Conservation (phyloP, 2,329 filamentous ascomycete species). For the Fusarium coicis region DNA sequence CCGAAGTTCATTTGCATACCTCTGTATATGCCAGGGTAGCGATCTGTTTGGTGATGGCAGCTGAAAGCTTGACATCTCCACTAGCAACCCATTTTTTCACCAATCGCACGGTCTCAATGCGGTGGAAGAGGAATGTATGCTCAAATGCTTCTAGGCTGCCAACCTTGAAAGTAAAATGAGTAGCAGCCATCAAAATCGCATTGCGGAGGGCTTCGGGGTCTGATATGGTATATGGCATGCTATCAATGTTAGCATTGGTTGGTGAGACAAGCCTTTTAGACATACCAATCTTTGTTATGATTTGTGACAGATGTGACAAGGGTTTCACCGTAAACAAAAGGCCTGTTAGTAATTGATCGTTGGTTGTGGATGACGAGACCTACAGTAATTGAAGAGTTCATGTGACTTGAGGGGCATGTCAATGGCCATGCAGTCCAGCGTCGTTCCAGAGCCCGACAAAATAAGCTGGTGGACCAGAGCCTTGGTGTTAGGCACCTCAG, state of each 20-base stretch:
- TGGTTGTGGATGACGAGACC: rapidly evolving
- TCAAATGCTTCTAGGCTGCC: constrained; percentile 5
- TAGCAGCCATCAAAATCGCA: constrained; percentile 8
- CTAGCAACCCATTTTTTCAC: constrained; percentile 8
- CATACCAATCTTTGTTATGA: not conserved
- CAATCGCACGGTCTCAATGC: constrained; percentile 6
- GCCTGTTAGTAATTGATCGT: not conserved
- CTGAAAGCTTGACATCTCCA: not conserved
- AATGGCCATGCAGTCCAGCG: not conserved
- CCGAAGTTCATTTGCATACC: not conserved
- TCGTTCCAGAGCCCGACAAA: not conserved
- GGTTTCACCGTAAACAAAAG: not conserved
- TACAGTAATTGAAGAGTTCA: constrained; percentile 26
- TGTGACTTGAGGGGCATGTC: constrained; percentile 18
- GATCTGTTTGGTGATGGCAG: constrained; percentile 1
- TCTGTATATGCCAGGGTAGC: constrained; percentile 14
- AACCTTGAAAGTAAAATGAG: constrained; percentile 14
- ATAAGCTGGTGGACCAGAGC: not conserved
- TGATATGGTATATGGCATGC: not conserved
- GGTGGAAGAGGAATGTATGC: constrained; percentile 12
- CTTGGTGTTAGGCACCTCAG: not conserved
- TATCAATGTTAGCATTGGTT: not conserved
- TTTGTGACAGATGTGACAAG: not conserved
- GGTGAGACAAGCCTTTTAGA: rapidly evolving
- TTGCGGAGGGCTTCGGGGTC: constrained; percentile 15